A percentile compares a stretch with the other conserved stretches of the same genome.
phyloP scores from a whole-genome alignment of 2,329 filamentous ascomycete species.

The Tolypocladium nubicola region DNA sequence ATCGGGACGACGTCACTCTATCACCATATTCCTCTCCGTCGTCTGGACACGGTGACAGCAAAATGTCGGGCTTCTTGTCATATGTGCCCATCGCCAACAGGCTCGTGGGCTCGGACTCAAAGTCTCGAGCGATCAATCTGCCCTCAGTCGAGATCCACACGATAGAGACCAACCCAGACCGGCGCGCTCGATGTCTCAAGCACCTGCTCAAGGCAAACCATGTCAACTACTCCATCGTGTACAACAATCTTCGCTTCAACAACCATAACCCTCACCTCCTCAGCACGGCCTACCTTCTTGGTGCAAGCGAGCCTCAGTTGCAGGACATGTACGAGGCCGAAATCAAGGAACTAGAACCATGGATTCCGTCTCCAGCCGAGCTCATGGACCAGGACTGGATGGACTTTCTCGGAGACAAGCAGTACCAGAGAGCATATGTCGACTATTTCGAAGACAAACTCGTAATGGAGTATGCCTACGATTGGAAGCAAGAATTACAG shows the following conservation, averaged over 20 bases:
- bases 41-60: not conserved
- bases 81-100: slow-evolving; percentile 19
- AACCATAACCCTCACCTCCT: slow-evolving; percentile 81
- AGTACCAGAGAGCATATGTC: slow-evolving; percentile 80
- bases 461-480: slow-evolving; percentile 60
- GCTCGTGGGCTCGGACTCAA: slow-evolving; percentile 12
- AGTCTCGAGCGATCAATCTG: slow-evolving; percentile 38
- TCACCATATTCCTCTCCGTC: not conserved
- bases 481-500: slow-evolving; percentile 70
- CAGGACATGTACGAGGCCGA: slow-evolving; percentile 74
- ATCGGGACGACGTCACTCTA: not conserved
- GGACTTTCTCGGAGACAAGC: slow-evolving; percentile 67
- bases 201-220: slow-evolving; percentile 89
- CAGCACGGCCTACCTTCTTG: slow-evolving; percentile 75
- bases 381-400: slow-evolving; percentile 77
- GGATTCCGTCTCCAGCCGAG: slow-evolving; percentile 77
- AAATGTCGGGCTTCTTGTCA: slow-evolving; percentile 24
- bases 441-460: slow-evolving; percentile 95
- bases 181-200: slow-evolving; percentile 72
- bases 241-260: slow-evolving; percentile 62
- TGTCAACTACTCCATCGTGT: slow-evolving; percentile 76
- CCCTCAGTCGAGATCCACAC: slow-evolving; percentile 63
- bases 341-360: slow-evolving; percentile 60
- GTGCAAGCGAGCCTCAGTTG: slow-evolving; percentile 62
- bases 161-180: slow-evolving; percentile 71